Base-by-base conservation (phyloP, 108 stramenopile genomes). In the Cyclotella cryptica region DNA sequence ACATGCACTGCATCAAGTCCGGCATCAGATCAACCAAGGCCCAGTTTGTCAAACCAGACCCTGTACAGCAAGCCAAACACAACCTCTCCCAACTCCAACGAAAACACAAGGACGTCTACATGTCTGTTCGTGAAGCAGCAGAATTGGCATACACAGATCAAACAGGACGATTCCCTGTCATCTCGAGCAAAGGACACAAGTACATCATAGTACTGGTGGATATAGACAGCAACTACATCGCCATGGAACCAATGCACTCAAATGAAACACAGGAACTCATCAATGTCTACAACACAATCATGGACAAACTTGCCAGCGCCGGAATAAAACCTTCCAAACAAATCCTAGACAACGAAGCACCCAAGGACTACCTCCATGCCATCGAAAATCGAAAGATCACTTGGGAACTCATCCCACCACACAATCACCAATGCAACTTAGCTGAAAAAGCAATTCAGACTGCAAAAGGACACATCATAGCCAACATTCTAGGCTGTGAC, bases 71-170 rank as follows among this genome's bases (percentile, higher is more conserved):
- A n/a, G 19, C 41, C 0, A 0, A 10, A 44, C 17, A 15, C 12
- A 0, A 66, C 10, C 65, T 43, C 2, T 1, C 18, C 9, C 0
- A 19, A 44, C 35, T 35, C 35, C 2, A 35, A 6, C 2, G 6
- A 6, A 35, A 6, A 35, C 35, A 35, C 35, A 35, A 35, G 35
- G 35, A n/a, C n/a, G n/a, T n/a, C n/a, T n/a, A 29, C 53, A 8
- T 52, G 10, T 8, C 19, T 10, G 39, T 69, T 0, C 6, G 18
- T 8, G 24, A 73, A 7, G 29, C 29, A 0, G 41, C 58, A 0
- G 72, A 65, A 44, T 15, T 55, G 18, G 62, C 62, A 44, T 62
- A 73, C 72, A 73, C 72, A 17, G 51, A 73, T 42, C 72, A 65
- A n/a, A 65, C 60, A 17, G 72, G 72, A 0, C 17, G 40, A 30